A percentile compares a stretch with the other conserved stretches of the same genome.
phyloP scores from a whole-genome alignment of 768 basidiomycete genomes.

The Mycena metata region DNA sequence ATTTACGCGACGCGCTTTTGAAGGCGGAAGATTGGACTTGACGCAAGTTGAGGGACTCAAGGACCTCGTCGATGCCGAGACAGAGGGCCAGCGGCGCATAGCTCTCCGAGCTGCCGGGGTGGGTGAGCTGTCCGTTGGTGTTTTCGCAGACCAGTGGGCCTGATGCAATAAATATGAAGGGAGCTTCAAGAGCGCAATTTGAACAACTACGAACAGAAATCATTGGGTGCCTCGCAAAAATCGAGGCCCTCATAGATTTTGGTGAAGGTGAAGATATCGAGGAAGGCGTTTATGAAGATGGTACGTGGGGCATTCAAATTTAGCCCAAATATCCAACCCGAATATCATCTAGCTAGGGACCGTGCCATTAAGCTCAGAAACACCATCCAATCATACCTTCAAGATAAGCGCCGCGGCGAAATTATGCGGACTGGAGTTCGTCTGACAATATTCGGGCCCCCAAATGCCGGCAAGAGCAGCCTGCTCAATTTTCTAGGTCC shows the following conservation, averaged over 20 bases:
- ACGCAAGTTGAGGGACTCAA: conserved; percentile 91
- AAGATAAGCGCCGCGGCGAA: conserved; percentile 84
- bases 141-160: background rate
- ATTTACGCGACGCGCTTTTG: conserved; percentile 88
- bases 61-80: conserved; percentile 91
- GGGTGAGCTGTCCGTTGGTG: conserved; percentile 45
- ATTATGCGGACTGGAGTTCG: conserved; percentile 86
- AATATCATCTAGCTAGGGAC: conserved; percentile 59
- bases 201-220: conserved; percentile 75
- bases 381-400: conserved; percentile 68
- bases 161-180: conserved; percentile 58
- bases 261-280: conserved; percentile 93
- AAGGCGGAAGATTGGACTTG: conserved; percentile 85
- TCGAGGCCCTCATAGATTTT: conserved; percentile 94
- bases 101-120: conserved; percentile 81
- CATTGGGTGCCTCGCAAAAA: conserved; percentile 78
- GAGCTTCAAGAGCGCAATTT: conserved; percentile 69
- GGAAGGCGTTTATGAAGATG: conserved; percentile 81
- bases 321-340: background rate
- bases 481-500: conserved; percentile 86
- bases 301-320: conserved; percentile 52
- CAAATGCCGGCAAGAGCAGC: conserved; percentile 95
- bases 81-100: conserved; percentile 81
- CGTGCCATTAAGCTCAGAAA: conserved; percentile 64
- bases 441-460: conserved; percentile 91